Evolutionary conservation across 1,284 basidiomycete species (phyloP), one percentile per base, ranked within the genome.

Genomic region (Polyporus tsugae): DNA sequence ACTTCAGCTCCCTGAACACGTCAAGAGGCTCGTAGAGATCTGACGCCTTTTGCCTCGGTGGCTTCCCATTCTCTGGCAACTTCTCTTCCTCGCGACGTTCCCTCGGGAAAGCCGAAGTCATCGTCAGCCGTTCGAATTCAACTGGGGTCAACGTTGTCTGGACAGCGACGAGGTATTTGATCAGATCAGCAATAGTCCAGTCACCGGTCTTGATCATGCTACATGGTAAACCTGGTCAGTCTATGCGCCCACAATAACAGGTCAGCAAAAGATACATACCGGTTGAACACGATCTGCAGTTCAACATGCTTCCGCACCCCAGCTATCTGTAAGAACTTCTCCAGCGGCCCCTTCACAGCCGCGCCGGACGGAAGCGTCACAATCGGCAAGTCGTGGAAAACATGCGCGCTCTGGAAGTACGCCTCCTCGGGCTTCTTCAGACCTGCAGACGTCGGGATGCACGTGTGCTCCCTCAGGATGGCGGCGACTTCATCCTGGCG

Each of bases 221-320:
- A 64, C 25, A 66, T n/a, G 59, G 10, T 33, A 65, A 49, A 63
- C 9, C 3, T 55, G 4, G 59, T 70, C 59, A 70, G 67, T 38
- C 64, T 74, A 17, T 38, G n/a, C 52, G n/a, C 25, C 19, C 29
- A 39, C 33, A 15, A 29, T 57, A n/a, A 42, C 9, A 35, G 36
- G 29, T 49, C 39, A 62, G 17, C 15, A 59, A 17, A 25, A 19
- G 29, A 61, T n/a, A 59, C 84, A 68, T 68, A 94, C 91, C 94
- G 84, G 69, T 91, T 87, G 76, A 96, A 97, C n/a, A 96, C 85
- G 4, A 96, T 83, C 77, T 97, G 95, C 1, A 97, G 84, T 67
- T 97, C 95, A 13, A 99, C 96, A 74, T 98, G 97, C 75, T 92
- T 94, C 29, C 96, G 88, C 11, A 99, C 95, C 10, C 95, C 96